These are phyloP conservation scores for Brassica carinata DNA, from an alignment of 345 rosid genomes.

Conservation along the genomic window DNA sequence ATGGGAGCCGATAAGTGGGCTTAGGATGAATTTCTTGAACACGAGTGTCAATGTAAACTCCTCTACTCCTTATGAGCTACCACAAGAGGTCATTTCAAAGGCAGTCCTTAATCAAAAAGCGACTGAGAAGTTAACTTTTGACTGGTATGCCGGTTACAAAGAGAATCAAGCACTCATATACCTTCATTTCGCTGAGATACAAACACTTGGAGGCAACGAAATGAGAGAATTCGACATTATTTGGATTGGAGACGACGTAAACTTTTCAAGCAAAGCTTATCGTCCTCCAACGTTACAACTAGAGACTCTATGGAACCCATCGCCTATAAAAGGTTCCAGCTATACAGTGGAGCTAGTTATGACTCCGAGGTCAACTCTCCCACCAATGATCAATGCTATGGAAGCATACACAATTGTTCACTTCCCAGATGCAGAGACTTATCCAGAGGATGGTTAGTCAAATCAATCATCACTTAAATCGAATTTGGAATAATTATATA, in stretches of 20 bases:
- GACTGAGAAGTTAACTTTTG: constrained; percentile 25
- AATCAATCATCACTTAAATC: not conserved
- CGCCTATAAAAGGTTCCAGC: not conserved
- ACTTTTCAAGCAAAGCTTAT: not conserved
- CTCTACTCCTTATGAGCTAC: constrained; percentile 17
- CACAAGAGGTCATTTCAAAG: constrained; percentile 19
- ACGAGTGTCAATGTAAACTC: constrained; percentile 27
- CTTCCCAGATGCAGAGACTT: not conserved
- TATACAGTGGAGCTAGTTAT: not conserved
- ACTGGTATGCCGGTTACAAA: not conserved
- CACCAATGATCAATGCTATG: not conserved
- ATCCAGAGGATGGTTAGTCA: not conserved
- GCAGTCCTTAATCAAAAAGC: constrained; percentile 26
- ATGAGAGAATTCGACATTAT: not conserved
- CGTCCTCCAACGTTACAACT: not conserved
- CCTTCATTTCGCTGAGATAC: constrained; percentile 7
- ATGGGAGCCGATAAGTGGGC: constrained; percentile 34
- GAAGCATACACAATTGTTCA: not conserved
- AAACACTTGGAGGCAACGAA: not conserved
- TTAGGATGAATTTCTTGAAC: constrained; percentile 26
- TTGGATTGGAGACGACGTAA: not conserved
- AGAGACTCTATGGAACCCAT: not conserved
- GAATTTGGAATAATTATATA: too few relatives aligned
- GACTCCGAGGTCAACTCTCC: not conserved
- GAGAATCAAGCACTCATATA: not conserved